Conservation (phyloP, 768 basidiomycete genomes). For the Lactifluus rugatus region DNA sequence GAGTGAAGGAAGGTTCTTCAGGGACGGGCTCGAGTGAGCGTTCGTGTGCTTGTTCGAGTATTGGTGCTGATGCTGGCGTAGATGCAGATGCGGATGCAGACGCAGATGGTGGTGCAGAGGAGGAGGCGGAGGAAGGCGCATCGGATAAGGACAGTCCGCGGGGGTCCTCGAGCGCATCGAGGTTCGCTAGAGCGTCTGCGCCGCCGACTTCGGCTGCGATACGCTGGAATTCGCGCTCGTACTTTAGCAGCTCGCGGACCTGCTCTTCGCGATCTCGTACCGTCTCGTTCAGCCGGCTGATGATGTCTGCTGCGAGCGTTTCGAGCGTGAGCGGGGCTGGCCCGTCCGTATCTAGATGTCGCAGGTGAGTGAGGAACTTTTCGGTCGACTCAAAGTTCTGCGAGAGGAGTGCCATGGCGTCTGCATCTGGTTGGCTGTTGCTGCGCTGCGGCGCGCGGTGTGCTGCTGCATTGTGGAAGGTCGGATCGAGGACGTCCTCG, state of each 20-base stretch:
- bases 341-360: slow-evolving; percentile 52
- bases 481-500: slow-evolving; percentile 31
- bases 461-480: slow-evolving; percentile 27
- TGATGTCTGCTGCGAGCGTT: slow-evolving; percentile 61
- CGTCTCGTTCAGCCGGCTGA: slow-evolving; percentile 66
- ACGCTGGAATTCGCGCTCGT: slow-evolving; percentile 69
- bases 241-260: slow-evolving; percentile 66
- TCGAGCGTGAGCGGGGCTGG: slow-evolving; percentile 39
- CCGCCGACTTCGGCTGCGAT: slow-evolving; percentile 74
- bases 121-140: slow-evolving; percentile 20
- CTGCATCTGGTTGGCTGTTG: slow-evolving; percentile 36
- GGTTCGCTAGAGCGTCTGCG: slow-evolving; percentile 54
- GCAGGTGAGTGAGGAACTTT: slow-evolving; percentile 63
- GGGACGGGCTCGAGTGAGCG: slow-evolving; percentile 22
- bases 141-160: slow-evolving; percentile 39
- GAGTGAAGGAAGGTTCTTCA: slow-evolving; percentile 26
- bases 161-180: slow-evolving; percentile 51
- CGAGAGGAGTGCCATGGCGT: slow-evolving; percentile 65
- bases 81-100: slow-evolving; percentile 22
- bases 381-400: slow-evolving; percentile 70
- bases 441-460: slow-evolving; percentile 24
- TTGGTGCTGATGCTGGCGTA: neutral
- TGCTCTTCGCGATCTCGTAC: slow-evolving; percentile 72
- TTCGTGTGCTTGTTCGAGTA: neutral
- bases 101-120: slow-evolving; percentile 1